Evolutionary conservation across 1,139 yeast species (phyloP), one percentile per base, ranked within the genome.

Genomic region (Scheffersomyces lignicola): DNA sequence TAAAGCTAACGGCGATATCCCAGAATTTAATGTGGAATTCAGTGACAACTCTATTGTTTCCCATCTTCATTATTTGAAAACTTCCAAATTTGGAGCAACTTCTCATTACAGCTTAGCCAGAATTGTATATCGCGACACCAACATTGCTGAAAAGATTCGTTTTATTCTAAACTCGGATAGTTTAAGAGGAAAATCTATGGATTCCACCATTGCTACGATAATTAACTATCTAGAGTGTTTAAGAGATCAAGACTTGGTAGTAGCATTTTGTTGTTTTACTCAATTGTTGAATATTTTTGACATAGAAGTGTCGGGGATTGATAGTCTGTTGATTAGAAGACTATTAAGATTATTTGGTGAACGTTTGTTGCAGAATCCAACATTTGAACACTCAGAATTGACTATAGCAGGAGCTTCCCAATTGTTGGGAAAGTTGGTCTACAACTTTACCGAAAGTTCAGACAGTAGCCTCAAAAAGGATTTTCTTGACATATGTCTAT

Each of bases 371-470:
- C 34, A 53, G 4, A 37, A 44, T 24, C 56, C 51, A 37, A 45
- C 43, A n/a, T 43, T 48, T 14, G 76, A 70, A 35, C 49, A 74
- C 41, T 48, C 48, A 20, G 78, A 73, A 39, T 33, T 58, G 17
- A 56, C 67, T 0, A 39, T 68, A 7, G 38, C 50, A 1, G 41
- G 51, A 0, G 55, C 61, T 1, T 62, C 68, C 18, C 42, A 46
- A 18, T 38, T 65, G 2, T 41, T 70, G 18, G 31, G 34, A 1
- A 30, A 29, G 4, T 38, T 59, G 18, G 18, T 42, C 12, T 52
- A 52, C 3, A 23, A 36, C 4, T 38, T 49, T 35, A 21, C 38
- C 1, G 18, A 23, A 2, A 12, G 24, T 4, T n/a, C 28, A 0
- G 53, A 49, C 35, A 44, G 44, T 2, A 52, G 47, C 7, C 44